A percentile compares a stretch with the other conserved stretches of the same genome.
Evolutionary conservation across 2,329 filamentous ascomycete species (phyloP).

Genomic region (Arachnomyces sp.): DNA sequence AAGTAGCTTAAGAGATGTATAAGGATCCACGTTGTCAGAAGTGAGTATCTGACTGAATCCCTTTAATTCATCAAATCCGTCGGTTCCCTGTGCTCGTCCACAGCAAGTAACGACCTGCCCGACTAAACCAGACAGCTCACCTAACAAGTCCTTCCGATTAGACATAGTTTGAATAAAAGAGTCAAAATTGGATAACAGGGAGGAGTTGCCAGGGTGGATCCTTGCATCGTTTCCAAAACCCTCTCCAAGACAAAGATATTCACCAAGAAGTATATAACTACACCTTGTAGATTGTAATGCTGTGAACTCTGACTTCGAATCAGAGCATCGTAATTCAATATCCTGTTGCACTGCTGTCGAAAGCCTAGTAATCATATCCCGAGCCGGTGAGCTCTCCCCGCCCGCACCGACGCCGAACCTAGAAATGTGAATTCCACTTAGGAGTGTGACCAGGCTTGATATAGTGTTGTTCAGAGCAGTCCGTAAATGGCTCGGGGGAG

Average conservation of each 20-base stretch:
- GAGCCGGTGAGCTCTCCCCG: slow-evolving; percentile 4
- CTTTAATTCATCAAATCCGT: slow-evolving; percentile 16
- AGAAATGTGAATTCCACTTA: slow-evolving; percentile 10
- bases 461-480: slow-evolving; percentile 12
- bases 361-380: slow-evolving; percentile 6
- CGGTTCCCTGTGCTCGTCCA: slow-evolving; percentile 16
- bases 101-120: slow-evolving; percentile 28
- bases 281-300: slow-evolving; percentile 7
- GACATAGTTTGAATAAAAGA: slow-evolving; percentile 22
- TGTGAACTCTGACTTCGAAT: background rate
- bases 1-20: slow-evolving; percentile 20
- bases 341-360: slow-evolving; percentile 8
- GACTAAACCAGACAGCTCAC: slow-evolving; percentile 27
- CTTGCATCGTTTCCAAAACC: slow-evolving; percentile 22
- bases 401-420: slow-evolving; percentile 1
- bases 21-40: slow-evolving; percentile 14
- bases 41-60: slow-evolving; percentile 20
- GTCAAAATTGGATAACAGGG: slow-evolving; percentile 18
- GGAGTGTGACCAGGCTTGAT: slow-evolving; percentile 12
- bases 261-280: slow-evolving; percentile 12
- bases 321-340: slow-evolving; percentile 2
- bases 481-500: background rate
- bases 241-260: slow-evolving; percentile 5
- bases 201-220: slow-evolving; percentile 15
- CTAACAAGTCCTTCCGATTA: slow-evolving; percentile 24